Evolutionary conservation across 1,284 basidiomycete genomes (phyloP).

Genomic region (Rhodotorula mucilaginosa): DNA sequence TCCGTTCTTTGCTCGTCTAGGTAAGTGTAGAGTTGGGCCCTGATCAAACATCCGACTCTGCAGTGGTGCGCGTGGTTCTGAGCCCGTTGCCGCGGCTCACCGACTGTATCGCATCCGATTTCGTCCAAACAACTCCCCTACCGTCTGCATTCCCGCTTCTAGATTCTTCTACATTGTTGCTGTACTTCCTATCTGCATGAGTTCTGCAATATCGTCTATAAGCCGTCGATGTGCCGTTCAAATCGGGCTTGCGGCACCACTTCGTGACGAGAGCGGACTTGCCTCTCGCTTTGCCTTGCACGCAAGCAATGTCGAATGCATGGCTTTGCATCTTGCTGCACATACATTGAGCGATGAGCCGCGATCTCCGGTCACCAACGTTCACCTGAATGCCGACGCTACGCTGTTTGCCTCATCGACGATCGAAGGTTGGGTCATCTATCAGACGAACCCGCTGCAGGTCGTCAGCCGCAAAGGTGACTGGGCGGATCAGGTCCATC

Average conservation of each 20-base stretch:
- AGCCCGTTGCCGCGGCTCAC: constrained; percentile 30
- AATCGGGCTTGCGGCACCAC: no score
- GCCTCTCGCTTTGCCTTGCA: no score
- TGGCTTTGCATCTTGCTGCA: constrained; percentile 9
- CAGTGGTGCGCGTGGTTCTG: constrained; percentile 31
- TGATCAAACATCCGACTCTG: neutral
- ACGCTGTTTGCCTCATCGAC: constrained; percentile 70
- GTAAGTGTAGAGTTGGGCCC: neutral
- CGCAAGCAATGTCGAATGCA: neutral
- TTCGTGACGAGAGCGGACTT: no score
- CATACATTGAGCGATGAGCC: constrained; percentile 4
- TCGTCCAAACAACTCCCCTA: constrained; percentile 11
- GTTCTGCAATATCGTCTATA: no score
- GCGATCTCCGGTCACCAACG: neutral
- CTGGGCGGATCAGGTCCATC: constrained; percentile 22
- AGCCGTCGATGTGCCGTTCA: no score
- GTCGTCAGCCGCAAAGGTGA: constrained; percentile 76
- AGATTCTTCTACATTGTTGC: neutral
- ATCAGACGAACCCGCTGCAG: constrained; percentile 72
- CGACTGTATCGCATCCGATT: no score
- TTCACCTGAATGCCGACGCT: neutral
- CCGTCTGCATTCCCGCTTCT: constrained; percentile 22
- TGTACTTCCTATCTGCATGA: constrained; percentile 3
- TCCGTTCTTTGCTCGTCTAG: no score
- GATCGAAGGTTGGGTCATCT: constrained; percentile 80